Evolutionary conservation across 192 early-diverging fungal species (phyloP).

Genomic region (Coemansia sp.): DNA sequence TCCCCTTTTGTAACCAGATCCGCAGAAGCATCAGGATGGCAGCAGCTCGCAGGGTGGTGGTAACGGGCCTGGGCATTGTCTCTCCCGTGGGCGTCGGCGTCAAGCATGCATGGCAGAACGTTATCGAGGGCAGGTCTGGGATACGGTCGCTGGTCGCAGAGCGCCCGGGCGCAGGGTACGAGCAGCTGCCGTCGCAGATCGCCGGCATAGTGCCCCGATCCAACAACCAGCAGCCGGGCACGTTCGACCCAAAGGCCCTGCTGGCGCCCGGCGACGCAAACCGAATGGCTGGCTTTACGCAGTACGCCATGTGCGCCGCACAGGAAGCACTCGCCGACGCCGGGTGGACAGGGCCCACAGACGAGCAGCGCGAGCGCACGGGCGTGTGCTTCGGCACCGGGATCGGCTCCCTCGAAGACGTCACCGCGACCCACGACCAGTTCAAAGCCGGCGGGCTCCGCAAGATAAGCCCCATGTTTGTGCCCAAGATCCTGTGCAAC

Average conservation of each 20-base stretch:
- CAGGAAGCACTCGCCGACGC: conserved; percentile 83
- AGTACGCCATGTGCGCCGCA: conserved; percentile 80
- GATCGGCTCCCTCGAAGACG: conserved; percentile 88
- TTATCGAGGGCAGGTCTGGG: conserved; percentile 73
- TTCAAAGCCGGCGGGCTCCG: conserved; percentile 58
- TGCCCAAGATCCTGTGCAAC: conserved; percentile 87
- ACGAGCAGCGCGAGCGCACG: conserved; percentile 59
- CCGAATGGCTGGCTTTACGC: conserved; percentile 79
- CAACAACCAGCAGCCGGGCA: conserved; percentile 54
- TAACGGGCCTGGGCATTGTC: conserved; percentile 91
- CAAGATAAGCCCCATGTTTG: conserved; percentile 85
- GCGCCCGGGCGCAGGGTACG: conserved; percentile 49
- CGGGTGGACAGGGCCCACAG: conserved; percentile 60
- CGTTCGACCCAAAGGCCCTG: conserved; percentile 72
- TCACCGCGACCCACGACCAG: conserved; percentile 56
- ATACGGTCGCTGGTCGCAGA: conserved; percentile 59
- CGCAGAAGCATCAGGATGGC: conserved; percentile 9
- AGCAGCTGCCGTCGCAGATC: conserved; percentile 69
- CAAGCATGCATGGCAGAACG: conserved; percentile 63
- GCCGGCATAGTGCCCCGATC: conserved; percentile 64
- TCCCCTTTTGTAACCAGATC: background rate
- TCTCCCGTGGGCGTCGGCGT: conserved; percentile 85
- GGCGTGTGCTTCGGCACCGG: conserved; percentile 96
- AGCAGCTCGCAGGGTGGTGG: conserved; percentile 68
- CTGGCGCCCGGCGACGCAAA: conserved; percentile 70